These are phyloP conservation scores for Fusarium papillatum DNA, from an alignment of 2,329 filamentous ascomycete species.

Conservation along the genomic window DNA sequence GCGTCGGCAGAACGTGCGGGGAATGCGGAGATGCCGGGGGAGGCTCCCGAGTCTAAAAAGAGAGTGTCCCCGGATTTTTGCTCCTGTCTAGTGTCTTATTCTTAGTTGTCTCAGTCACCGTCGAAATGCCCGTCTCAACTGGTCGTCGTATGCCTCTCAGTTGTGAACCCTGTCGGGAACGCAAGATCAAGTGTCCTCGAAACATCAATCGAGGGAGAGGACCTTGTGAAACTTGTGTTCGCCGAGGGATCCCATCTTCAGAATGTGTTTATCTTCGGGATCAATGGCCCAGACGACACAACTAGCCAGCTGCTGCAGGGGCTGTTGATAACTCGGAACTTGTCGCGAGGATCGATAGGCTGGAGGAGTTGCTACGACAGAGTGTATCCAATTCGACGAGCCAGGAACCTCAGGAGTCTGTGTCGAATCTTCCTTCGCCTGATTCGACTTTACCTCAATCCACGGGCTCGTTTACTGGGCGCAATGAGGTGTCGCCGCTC, in stretches of 20 bases:
- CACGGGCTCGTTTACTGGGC: neutral
- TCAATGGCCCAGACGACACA: conserved; percentile 5
- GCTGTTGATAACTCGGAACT: conserved; percentile 3
- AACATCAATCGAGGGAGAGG: conserved; percentile 19
- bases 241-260: conserved; percentile 19
- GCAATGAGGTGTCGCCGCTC: neutral
- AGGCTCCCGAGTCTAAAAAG: neutral
- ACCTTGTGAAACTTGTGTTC: conserved; percentile 29
- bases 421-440: neutral
- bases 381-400: neutral
- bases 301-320: neutral
- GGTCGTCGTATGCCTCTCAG: conserved; percentile 28
- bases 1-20: neutral
- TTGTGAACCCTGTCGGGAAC: conserved; percentile 25
- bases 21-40: neutral
- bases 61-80: neutral
- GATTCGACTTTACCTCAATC: neutral
- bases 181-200: conserved; percentile 33
- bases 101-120: neutral
- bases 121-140: conserved; percentile 9
- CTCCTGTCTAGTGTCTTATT: neutral
- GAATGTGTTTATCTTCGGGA: conserved; percentile 31
- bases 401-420: neutral
- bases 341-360: neutral
- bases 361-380: neutral